A percentile compares a stretch with the other conserved stretches of the same genome.
These are phyloP conservation scores for Mentha longifolia DNA, from an alignment of 257 asterid species.

Conservation along the genomic window DNA sequence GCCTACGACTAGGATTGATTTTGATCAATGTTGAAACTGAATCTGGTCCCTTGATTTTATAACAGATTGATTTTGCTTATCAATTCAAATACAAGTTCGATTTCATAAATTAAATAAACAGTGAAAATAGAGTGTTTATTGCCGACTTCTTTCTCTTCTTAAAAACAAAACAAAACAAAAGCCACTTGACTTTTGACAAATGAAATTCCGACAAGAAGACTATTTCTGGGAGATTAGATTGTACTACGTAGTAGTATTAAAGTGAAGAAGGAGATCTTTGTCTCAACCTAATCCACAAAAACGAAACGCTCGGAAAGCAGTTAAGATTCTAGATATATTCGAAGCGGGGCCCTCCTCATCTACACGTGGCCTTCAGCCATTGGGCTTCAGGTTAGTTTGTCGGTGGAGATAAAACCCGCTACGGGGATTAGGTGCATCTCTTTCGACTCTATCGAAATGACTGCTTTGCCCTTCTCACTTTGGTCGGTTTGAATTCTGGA, in stretches of 20 bases:
- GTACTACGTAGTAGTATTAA: no score
- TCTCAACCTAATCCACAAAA: conserved; percentile 23
- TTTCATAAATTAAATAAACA: no score
- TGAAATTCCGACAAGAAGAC: background rate
- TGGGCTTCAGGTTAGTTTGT: conserved; percentile 22
- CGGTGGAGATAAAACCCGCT: no score
- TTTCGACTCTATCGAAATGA: conserved; percentile 1
- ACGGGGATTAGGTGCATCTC: background rate
- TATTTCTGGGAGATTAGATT: no score
- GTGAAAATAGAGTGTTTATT: no score
- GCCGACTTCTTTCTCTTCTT: no score
- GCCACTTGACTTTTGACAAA: background rate
- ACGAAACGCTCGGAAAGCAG: conserved; percentile 26
- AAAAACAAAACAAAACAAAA: no score
- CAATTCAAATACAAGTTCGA: background rate
- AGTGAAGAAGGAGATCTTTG: conserved; percentile 15
- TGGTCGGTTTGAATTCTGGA: conserved; percentile 31
- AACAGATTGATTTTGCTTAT: background rate
- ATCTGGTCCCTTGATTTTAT: conserved; percentile 19
- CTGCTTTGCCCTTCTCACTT: background rate
- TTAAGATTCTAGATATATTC: conserved; percentile 25
- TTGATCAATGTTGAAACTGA: conserved; percentile 14
- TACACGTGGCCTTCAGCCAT: conserved; percentile 5
- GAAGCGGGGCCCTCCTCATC: conserved; percentile 20
- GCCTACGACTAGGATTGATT: conserved; percentile 4